phyloP scores from a whole-genome alignment of 2,329 filamentous ascomycete genomes.

The Epichloe typhina region DNA sequence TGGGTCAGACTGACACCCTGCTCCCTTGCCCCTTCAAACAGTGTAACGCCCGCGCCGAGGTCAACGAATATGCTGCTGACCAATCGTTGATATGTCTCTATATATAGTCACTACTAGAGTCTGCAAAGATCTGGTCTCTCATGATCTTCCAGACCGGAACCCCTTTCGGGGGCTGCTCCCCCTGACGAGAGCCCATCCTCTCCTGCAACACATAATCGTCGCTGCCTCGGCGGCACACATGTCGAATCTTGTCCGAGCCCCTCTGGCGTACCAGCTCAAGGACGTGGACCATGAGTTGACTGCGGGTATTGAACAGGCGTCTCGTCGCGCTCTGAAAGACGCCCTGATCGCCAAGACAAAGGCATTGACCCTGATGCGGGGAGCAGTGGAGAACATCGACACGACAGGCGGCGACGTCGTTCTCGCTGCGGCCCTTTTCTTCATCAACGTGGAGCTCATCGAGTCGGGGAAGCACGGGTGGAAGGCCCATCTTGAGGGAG shows the following conservation, averaged over 20 bases:
- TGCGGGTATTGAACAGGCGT: slow-evolving; percentile 10
- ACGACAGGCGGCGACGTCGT: slow-evolving; percentile 26
- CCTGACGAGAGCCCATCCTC: slow-evolving; percentile 26
- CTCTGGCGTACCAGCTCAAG: slow-evolving; percentile 8
- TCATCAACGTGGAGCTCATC: slow-evolving; percentile 37
- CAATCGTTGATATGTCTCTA: no score
- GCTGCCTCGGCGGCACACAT: slow-evolving; percentile 36
- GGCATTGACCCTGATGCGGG: slow-evolving; percentile 28
- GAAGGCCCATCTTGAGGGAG: slow-evolving; percentile 34
- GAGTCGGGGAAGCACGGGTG: slow-evolving; percentile 35
- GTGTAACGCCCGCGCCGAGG: neutral
- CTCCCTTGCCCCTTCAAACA: neutral
- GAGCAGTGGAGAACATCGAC: slow-evolving; percentile 25
- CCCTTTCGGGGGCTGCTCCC: slow-evolving; percentile 32
- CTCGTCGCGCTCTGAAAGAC: slow-evolving; percentile 23
- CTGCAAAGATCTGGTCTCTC: slow-evolving; percentile 38
- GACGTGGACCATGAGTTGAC: neutral
- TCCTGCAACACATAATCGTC: slow-evolving; percentile 33
- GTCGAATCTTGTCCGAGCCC: slow-evolving; percentile 26
- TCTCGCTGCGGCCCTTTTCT: slow-evolving; percentile 33
- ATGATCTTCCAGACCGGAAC: slow-evolving; percentile 30
- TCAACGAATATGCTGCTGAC: neutral
- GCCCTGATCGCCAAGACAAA: slow-evolving; percentile 32
- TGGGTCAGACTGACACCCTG: neutral
- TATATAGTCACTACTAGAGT: slow-evolving; percentile 33